Conservation (phyloP, 2,329 filamentous ascomycete genomes). For the Alternaria alternata region DNA sequence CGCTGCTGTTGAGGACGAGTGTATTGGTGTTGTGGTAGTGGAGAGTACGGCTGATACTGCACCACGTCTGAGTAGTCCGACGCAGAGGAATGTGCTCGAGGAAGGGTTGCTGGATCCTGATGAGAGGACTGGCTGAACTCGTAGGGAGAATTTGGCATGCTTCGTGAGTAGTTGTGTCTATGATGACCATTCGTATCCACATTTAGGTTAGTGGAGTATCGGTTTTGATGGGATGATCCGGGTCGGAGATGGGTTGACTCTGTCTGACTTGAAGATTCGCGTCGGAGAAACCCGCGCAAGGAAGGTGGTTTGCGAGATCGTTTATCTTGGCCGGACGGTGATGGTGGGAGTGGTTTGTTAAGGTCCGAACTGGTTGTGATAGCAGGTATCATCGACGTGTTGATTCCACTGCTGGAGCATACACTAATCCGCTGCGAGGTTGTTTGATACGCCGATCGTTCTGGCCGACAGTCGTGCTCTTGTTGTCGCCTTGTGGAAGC, state of each 20-base stretch:
- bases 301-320: slow-evolving; percentile 34
- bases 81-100: slow-evolving; percentile 35
- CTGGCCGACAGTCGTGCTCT: slow-evolving; percentile 16
- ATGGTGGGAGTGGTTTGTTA: slow-evolving; percentile 44
- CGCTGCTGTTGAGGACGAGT: slow-evolving; percentile 17
- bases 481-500: slow-evolving; percentile 24
- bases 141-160: slow-evolving; percentile 47
- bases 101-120: slow-evolving; percentile 21
- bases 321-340: slow-evolving; percentile 33
- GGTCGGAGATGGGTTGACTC: slow-evolving; percentile 36
- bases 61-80: slow-evolving; percentile 23
- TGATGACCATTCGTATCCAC: slow-evolving; percentile 31
- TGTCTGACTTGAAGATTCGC: slow-evolving; percentile 30
- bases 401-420: slow-evolving; percentile 23
- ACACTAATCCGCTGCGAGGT: slow-evolving; percentile 35
- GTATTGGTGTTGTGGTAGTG: slow-evolving; percentile 5
- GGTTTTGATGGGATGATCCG: slow-evolving; percentile 25
- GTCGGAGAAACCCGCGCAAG: slow-evolving; percentile 39
- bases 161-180: slow-evolving; percentile 39
- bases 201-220: slow-evolving; percentile 28
- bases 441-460: slow-evolving; percentile 41
- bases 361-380: slow-evolving; percentile 35
- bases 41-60: slow-evolving; percentile 28
- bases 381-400: slow-evolving; percentile 15
- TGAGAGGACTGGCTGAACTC: slow-evolving; percentile 21